phyloP scores from a whole-genome alignment of 495 filamentous ascomycete genomes.

The Hypoxylon subgilvum region DNA sequence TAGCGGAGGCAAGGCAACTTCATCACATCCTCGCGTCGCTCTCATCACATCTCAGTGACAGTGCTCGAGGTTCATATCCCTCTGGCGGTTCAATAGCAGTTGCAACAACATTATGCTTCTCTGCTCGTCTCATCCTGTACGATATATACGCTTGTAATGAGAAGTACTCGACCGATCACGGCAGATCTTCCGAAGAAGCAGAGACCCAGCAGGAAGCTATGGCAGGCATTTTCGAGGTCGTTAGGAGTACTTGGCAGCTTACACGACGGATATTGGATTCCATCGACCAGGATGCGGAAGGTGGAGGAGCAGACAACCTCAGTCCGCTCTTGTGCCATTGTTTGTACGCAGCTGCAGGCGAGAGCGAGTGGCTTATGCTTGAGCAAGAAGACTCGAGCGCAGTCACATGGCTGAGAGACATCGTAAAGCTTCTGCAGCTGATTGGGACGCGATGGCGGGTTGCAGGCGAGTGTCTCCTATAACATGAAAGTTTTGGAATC shows the following conservation, averaged over 20 bases:
- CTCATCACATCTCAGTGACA: conserved; percentile 10
- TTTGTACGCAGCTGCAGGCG: conserved; percentile 22
- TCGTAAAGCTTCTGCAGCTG: conserved; percentile 15
- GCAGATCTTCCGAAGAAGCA: conserved; percentile 31
- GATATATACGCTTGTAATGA: conserved; percentile 36
- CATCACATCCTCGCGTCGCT: conserved; percentile 24
- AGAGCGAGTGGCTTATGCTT: conserved; percentile 31
- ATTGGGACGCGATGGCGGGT: conserved; percentile 30
- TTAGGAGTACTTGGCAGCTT: conserved; percentile 13
- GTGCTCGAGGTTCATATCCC: background rate
- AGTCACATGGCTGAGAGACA: conserved; percentile 16
- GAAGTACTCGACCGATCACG: conserved; percentile 24
- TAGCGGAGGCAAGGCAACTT: conserved; percentile 32
- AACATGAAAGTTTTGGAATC: background rate
- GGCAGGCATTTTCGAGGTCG: conserved; percentile 17
- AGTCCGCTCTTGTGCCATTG: conserved; percentile 31
- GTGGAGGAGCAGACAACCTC: background rate
- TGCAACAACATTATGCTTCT: conserved; percentile 26
- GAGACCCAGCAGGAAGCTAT: conserved; percentile 25
- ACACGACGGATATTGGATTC: conserved; percentile 18
- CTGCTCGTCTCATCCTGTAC: conserved; percentile 29
- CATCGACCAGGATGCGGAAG: background rate
- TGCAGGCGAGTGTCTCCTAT: conserved; percentile 6
- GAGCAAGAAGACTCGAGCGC: conserved; percentile 19
- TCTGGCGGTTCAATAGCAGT: background rate